phyloP scores from a whole-genome alignment of 1,284 basidiomycete species.

The Boletus smithii region DNA sequence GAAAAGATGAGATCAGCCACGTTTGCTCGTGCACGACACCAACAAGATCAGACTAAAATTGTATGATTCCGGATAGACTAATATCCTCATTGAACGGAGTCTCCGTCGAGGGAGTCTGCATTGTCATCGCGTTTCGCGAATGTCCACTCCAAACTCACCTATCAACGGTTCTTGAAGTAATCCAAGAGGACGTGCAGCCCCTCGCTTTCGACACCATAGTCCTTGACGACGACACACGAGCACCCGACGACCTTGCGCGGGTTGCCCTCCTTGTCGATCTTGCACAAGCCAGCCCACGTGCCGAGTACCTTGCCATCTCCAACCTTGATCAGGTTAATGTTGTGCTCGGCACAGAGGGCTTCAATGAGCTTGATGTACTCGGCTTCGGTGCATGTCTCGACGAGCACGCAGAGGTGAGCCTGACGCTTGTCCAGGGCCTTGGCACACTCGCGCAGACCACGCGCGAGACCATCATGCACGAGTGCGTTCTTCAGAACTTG shows the following conservation, averaged over 20 bases:
- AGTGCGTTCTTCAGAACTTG: slow-evolving; percentile 95
- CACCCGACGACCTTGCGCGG: slow-evolving; percentile 95
- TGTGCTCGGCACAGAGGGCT: slow-evolving; percentile 98
- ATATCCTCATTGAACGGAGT: slow-evolving; percentile 57
- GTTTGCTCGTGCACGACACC: background rate
- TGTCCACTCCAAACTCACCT: slow-evolving; percentile 36
- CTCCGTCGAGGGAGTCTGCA: slow-evolving; percentile 88
- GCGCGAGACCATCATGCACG: slow-evolving; percentile 96
- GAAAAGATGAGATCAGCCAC: slow-evolving; percentile 14
- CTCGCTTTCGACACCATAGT: slow-evolving; percentile 95
- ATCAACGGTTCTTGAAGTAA: slow-evolving; percentile 89
- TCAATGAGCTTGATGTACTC: slow-evolving; percentile 99
- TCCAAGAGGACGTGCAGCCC: slow-evolving; percentile 96
- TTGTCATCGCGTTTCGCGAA: slow-evolving; percentile 58
- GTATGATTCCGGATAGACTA: slow-evolving; percentile 31
- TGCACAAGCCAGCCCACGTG: slow-evolving; percentile 98
- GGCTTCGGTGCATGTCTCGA: slow-evolving; percentile 98
- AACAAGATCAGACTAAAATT: slow-evolving; percentile 54
- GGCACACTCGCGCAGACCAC: slow-evolving; percentile 95
- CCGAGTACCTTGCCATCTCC: slow-evolving; percentile 96
- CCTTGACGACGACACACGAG: slow-evolving; percentile 97
- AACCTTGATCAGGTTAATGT: slow-evolving; percentile 99
- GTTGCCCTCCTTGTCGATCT: slow-evolving; percentile 99
- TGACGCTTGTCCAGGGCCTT: slow-evolving; percentile 99
- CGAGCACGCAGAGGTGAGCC: slow-evolving; percentile 98